A percentile compares a stretch with the other conserved stretches of the same genome.
These are phyloP conservation scores for Dactylellina drechsleri DNA, from an alignment of 2,329 filamentous ascomycete genomes.

Conservation along the genomic window DNA sequence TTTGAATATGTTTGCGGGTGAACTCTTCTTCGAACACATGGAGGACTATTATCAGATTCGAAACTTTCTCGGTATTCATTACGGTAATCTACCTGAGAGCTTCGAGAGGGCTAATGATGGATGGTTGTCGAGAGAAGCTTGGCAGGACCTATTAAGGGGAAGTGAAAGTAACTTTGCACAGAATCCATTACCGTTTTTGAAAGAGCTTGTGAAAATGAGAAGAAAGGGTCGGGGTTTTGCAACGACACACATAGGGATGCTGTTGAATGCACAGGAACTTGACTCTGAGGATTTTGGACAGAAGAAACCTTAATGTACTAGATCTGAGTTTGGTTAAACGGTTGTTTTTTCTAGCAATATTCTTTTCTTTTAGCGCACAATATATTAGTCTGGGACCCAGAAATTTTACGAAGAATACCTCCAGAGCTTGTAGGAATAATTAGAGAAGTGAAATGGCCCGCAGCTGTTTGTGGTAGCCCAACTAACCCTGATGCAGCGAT, in stretches of 20 bases:
- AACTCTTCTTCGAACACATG: slow-evolving; percentile 70
- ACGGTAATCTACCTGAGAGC: slow-evolving; percentile 60
- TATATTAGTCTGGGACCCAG: too few species aligned
- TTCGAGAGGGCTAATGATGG: slow-evolving; percentile 19
- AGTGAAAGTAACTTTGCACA: slow-evolving; percentile 57
- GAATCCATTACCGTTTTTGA: slow-evolving; percentile 63
- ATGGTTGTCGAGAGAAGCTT: slow-evolving; percentile 44
- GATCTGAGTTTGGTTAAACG: too few species aligned
- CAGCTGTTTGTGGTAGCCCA: too few species aligned
- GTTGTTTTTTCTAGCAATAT: too few species aligned
- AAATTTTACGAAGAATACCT: too few species aligned
- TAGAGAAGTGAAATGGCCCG: too few species aligned
- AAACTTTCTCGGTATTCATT: slow-evolving; percentile 64
- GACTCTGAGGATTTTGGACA: slow-evolving; percentile 36
- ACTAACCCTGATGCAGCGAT: too few species aligned
- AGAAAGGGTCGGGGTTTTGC: slow-evolving; percentile 62
- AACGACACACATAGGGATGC: slow-evolving; percentile 64
- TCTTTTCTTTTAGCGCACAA: too few species aligned
- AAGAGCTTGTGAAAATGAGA: slow-evolving; percentile 60
- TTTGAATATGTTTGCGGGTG: slow-evolving; percentile 75
- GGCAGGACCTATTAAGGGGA: slow-evolving; percentile 3
- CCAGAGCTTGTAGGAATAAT: too few species aligned
- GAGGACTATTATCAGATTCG: slow-evolving; percentile 67
- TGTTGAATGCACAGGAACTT: slow-evolving; percentile 57
- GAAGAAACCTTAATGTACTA: too few species aligned